Percentiles rank a stretch among this genome's conserved stretches.
These are phyloP conservation scores for Marsdenia floribunda DNA, from an alignment of 257 asterid genomes.

Conservation along the genomic window DNA sequence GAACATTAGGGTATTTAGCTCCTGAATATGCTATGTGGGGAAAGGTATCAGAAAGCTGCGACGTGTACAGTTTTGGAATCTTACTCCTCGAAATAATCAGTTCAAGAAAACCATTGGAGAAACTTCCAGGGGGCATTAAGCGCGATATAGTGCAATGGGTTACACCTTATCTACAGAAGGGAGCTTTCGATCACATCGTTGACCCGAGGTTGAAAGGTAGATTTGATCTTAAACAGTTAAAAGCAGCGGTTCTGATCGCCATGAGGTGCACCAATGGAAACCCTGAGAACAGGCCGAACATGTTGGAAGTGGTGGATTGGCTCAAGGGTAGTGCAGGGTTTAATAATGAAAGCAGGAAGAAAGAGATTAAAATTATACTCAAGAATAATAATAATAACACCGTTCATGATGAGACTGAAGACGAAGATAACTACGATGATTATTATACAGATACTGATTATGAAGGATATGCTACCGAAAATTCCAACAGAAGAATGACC, in stretches of 20 bases:
- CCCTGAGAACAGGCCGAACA: slow-evolving; percentile 63
- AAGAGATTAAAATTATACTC: slow-evolving; percentile 18
- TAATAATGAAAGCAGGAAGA: slow-evolving; percentile 20
- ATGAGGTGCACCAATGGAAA: slow-evolving; percentile 46
- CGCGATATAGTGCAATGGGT: slow-evolving; percentile 80
- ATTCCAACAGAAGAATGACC: neutral
- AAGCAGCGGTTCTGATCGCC: slow-evolving; percentile 36
- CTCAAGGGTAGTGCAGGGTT: slow-evolving; percentile 28
- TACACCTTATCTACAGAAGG: slow-evolving; percentile 42
- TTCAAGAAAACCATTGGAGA: slow-evolving; percentile 57
- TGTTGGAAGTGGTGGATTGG: slow-evolving; percentile 62
- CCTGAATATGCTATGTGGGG: slow-evolving; percentile 93
- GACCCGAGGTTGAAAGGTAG: slow-evolving; percentile 61
- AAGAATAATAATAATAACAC: slow-evolving; percentile 2
- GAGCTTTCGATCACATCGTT: slow-evolving; percentile 51
- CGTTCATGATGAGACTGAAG: slow-evolving; percentile 16
- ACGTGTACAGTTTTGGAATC: slow-evolving; percentile 76
- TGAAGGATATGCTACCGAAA: neutral
- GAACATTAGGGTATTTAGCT: slow-evolving; percentile 74
- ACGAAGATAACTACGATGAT: slow-evolving; percentile 9
- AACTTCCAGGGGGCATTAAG: slow-evolving; percentile 55
- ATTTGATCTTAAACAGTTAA: slow-evolving; percentile 34
- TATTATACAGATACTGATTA: slow-evolving; percentile 14
- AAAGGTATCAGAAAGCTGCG: slow-evolving; percentile 71
- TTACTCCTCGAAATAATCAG: slow-evolving; percentile 61